Base-by-base conservation (phyloP, 78 protist genomes). In the Cavenderia fasciculata region DNA sequence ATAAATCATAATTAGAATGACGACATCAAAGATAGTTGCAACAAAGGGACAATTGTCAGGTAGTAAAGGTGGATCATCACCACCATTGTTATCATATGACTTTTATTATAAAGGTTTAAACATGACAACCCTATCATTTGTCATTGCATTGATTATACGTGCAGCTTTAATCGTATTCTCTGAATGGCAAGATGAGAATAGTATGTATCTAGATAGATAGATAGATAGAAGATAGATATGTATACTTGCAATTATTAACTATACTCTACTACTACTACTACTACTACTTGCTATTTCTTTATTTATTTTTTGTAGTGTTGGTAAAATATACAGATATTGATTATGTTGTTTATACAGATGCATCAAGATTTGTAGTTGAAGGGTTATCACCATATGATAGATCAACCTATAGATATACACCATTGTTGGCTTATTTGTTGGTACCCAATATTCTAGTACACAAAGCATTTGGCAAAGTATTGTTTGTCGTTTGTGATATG, bases 321-420 rank as follows among this genome's bases (percentile, higher is more conserved):
- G 98, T 96, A 14, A 96, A 96, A 91, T 98, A 95, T 90, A 97
- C 98, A 46, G 99, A 98, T 78, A 95, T 97, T 1, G 99, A 97
- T 76, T 98, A 97, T 84, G 73, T 36, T 46, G 99, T 98, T 23
- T 93, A 97, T 59, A 96, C 98, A 34, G 98, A 97, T 56, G 99
- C 96, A 21, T 93, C 99, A 3, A 52, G 89, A 51, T 71, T 74
- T 2, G 94, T 95, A 23, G 79, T 88, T 0, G 72, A 92, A 41
- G 99, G 99, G 0, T 46, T 51, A 29, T 76, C 96, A 25, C 99
- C 99, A 5, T 98, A 92, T 72, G 79, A 76, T 16, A 82, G 98
- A 23, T 87, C 96, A 38, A 97, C 99, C 11, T 98, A 95, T 71
- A 62, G 99, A 23, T 98, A 97, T 65, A 89, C 99, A 25, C 99